Base-by-base conservation (phyloP, 371 early-diverging fungal genomes). In the Ordospora colligata region DNA sequence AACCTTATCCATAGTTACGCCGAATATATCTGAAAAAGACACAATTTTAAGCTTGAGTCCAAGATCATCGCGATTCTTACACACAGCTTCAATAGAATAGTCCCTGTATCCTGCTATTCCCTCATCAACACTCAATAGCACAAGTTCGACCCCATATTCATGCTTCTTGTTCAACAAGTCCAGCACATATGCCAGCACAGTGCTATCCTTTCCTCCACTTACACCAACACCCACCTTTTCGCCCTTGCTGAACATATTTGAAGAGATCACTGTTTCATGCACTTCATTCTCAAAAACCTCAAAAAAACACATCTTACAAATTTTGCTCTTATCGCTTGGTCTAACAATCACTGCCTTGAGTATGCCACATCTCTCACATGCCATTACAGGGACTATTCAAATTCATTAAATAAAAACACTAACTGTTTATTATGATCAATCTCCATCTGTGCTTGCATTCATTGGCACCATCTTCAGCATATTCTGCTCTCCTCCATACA, bases 31-130 rank as follows among this genome's bases (percentile, higher is more conserved):
- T 74, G 90, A 87, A 83, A 95, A 98, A 0, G 92, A 91, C 17
- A 97, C 89, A 71, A 97, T 92, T 81, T 91, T 89, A 7, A 98
- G 85, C 0, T 95, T 94, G 46, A 97, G 86, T 6, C 86, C 87
- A 74, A 95, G 93, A 82, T 96, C 94, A 67, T 90, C 87, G 79
- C 93, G 89, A 83, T 97, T 97, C 69, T 92, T 86, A 83, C 93
- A 92, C 23, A 97, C 99, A 0, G 95, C 94, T 83, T 94, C 94
- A 22, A 98, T 87, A 2, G 95, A 95, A 83, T 96, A 93, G 85
- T 98, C 99, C 78, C 99, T 87, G 83, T 98, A 98, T 43, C 97
- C 97, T 8, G 91, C 88, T 75, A 98, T 98, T 25, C 99, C 99
- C 86, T 98, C 99, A 86, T 98, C 99, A n/a, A 97, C 89, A 19